Conservation (phyloP, 495 filamentous ascomycete species). For the Hyaloscypha bicolor region DNA sequence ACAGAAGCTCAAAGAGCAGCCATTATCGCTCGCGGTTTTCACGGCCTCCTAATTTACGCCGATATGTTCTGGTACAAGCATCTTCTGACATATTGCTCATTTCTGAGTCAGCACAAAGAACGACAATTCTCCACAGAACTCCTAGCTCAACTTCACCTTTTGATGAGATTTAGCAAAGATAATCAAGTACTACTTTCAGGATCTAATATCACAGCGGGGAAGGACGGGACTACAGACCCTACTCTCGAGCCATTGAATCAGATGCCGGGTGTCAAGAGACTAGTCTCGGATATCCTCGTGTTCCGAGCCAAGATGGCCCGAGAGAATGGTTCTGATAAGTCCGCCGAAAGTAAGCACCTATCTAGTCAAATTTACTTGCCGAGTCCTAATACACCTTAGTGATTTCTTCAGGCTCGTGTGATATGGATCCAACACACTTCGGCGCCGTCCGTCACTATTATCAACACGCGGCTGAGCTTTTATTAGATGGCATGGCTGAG, state of each 20-base stretch:
- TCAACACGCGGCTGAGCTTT: conserved; percentile 6
- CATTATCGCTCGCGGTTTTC: conserved; percentile 13
- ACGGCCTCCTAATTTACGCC: conserved; percentile 10
- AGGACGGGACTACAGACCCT: neutral
- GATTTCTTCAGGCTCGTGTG: neutral
- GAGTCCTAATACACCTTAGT: neutral
- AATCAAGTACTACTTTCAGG: neutral
- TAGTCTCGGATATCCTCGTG: neutral
- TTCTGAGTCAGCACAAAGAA: neutral
- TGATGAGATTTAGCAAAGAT: conserved; percentile 18
- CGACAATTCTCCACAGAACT: conserved; percentile 4
- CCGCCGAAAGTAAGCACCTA: conserved; percentile 9
- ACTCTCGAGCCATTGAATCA: conserved; percentile 7
- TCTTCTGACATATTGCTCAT: conserved; percentile 12
- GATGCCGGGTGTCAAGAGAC: neutral
- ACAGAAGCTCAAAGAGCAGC: conserved; percentile 2
- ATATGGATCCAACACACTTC: conserved; percentile 16
- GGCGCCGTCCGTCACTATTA: conserved; percentile 12
- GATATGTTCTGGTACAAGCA: conserved; percentile 15
- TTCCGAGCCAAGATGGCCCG: conserved; percentile 9
- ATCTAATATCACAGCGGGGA: neutral
- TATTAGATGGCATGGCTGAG: neutral
- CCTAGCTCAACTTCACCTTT: conserved; percentile 9
- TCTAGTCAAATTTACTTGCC: neutral
- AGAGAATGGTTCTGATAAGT: conserved; percentile 5